Evolutionary conservation across 2,329 filamentous ascomycete species (phyloP).

Genomic region (Colletotrichum karsti): DNA sequence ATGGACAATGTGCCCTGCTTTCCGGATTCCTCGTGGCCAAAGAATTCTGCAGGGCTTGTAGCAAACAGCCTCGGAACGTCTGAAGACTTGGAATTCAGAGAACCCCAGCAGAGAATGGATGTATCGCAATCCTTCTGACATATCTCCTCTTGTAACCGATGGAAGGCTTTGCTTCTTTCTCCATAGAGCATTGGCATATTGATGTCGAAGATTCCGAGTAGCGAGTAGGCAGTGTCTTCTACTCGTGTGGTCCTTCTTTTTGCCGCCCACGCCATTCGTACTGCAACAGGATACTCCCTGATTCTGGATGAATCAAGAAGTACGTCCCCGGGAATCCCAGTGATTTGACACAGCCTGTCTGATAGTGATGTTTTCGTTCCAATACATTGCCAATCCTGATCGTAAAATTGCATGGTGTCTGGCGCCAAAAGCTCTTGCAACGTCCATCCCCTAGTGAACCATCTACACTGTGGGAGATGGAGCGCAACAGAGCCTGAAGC

Average conservation of each 20-base stretch:
- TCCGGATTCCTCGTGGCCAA: too few relatives aligned
- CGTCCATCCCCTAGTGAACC: slow-evolving; percentile 53
- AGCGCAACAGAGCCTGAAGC: slow-evolving; percentile 16
- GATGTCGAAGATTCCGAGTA: slow-evolving; percentile 37
- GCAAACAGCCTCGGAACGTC: too few relatives aligned
- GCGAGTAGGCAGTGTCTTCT: slow-evolving; percentile 36
- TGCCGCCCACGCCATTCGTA: slow-evolving; percentile 38
- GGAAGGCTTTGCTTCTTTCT: slow-evolving; percentile 34
- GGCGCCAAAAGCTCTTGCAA: too few relatives aligned
- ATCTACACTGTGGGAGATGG: slow-evolving; percentile 28
- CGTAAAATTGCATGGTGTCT: slow-evolving; percentile 58
- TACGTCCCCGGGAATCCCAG: neutral
- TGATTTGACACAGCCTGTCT: neutral
- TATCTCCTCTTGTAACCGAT: slow-evolving; percentile 26
- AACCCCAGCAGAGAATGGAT: neutral
- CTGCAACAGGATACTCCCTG: slow-evolving; percentile 22
- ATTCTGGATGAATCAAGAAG: neutral
- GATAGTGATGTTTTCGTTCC: slow-evolving; percentile 30
- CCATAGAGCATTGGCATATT: slow-evolving; percentile 38
- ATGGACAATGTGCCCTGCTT: too few relatives aligned
- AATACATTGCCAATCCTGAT: slow-evolving; percentile 35
- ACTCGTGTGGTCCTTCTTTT: slow-evolving; percentile 28
- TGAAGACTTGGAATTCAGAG: too few relatives aligned
- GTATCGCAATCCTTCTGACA: neutral
- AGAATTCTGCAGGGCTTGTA: too few relatives aligned